These are phyloP conservation scores for Dothidotthia symphoricarpi DNA, from an alignment of 2,329 filamentous ascomycete genomes.

Conservation along the genomic window DNA sequence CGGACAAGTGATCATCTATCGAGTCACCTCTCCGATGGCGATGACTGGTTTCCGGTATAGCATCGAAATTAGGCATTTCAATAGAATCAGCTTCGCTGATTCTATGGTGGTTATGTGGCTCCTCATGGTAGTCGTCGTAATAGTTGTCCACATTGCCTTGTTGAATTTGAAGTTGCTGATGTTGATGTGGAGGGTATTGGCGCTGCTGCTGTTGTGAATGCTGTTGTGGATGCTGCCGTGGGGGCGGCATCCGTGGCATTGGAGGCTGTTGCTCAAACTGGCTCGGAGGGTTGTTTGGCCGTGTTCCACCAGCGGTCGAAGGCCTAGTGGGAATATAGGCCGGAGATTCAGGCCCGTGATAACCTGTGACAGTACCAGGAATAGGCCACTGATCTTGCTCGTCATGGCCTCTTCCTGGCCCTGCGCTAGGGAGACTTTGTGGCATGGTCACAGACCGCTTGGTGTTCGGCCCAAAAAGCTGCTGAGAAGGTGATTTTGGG, in stretches of 20 bases:
- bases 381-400: conserved; percentile 37
- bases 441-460: conserved; percentile 43
- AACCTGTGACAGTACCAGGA: conserved; percentile 34
- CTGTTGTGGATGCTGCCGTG: conserved; percentile 17
- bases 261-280: conserved; percentile 32
- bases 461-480: conserved; percentile 29
- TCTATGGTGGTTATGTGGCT: conserved; percentile 26
- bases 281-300: conserved; percentile 19
- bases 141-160: conserved; percentile 48
- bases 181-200: conserved; percentile 15
- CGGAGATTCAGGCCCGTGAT: conserved; percentile 40
- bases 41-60: conserved; percentile 44
- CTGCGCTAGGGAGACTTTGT: conserved; percentile 23
- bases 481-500: conserved; percentile 29
- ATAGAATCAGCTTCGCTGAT: conserved; percentile 48
- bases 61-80: conserved; percentile 65
- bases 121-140: conserved; percentile 51
- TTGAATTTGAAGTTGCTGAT: conserved; percentile 23
- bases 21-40: conserved; percentile 38
- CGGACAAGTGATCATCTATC: conserved; percentile 37
- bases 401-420: conserved; percentile 14
- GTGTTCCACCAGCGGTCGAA: conserved; percentile 35
- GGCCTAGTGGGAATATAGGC: conserved; percentile 38
- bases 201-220: conserved; percentile 19
- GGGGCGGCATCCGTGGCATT: conserved; percentile 24